Base-by-base conservation (phyloP, 202 grass and related monocot genomes). In the Setaria viridis region DNA sequence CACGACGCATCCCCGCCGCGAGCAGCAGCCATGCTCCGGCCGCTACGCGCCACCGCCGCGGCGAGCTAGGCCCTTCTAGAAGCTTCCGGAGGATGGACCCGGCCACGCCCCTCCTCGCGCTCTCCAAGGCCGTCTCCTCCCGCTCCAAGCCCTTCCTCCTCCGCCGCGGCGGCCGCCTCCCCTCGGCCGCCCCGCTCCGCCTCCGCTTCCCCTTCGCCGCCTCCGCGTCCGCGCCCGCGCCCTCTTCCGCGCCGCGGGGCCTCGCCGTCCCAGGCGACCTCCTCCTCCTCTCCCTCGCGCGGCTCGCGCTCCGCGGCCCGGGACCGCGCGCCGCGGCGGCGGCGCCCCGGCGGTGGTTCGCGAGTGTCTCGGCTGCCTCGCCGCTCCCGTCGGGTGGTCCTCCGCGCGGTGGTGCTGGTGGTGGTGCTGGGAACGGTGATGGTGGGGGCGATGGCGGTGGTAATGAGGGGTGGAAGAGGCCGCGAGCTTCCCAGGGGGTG, bases 81-180 rank as follows among this genome's bases (percentile, higher is more conserved):
- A 74, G 83, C 56, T 77, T 67, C 45, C 4, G 21, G 33, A 78
- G 11, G 66, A 99, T 99, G 93, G 97, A 94, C 83, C 76, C 84
- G 19, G 70, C 97, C 68, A 67, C 82, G 55, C 91, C 96, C n/a
- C 76, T 91, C 30, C 88, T 91, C 72, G 82, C 90, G 50, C 87
- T 99, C 80, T 96, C 93, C 76, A 95, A 88, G 77, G 88, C 90
- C 64, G 57, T 94, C 77, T 35, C 86, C 32, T 91, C 82, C 70
- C 85, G 69, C 76, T 80, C 89, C 76, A 81, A 78, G 85, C 54
- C 88, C 60, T 85, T 90, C 64, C 75, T 89, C 80, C 88, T 79
- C 62, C 74, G 83, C 39, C 58, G 25, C 76, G 35, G 63, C 49
- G 35, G 71, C 15, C 68, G 76, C 41, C 53, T 33, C 30, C 56